phyloP scores from a whole-genome alignment of 2,329 filamentous ascomycete genomes.

The Fusarium veterinarium region DNA sequence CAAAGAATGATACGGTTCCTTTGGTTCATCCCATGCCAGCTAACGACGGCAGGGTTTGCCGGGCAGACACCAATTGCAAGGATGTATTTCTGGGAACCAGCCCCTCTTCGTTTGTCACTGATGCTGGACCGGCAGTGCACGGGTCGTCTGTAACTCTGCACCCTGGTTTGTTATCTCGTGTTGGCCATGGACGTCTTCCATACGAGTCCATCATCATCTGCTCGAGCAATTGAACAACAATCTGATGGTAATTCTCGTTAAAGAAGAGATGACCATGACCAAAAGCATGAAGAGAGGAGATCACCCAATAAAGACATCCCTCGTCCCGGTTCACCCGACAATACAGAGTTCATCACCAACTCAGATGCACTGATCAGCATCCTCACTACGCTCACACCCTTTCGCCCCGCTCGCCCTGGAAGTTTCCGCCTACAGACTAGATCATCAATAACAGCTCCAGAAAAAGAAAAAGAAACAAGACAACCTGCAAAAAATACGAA shows the following conservation, averaged over 20 bases:
- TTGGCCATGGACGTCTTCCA: background rate
- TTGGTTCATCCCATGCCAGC: slow-evolving; percentile 20
- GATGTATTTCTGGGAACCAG: background rate
- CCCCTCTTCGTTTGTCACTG: background rate
- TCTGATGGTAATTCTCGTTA: background rate
- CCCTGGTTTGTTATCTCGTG: slow-evolving; percentile 2
- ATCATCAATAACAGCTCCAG: background rate
- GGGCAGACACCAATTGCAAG: slow-evolving; percentile 1
- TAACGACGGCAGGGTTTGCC: background rate
- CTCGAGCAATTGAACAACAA: background rate
- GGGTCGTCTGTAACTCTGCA: background rate
- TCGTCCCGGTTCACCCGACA: slow-evolving; percentile 24
- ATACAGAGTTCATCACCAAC: slow-evolving; percentile 6
- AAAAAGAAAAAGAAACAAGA: background rate
- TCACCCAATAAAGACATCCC: background rate
- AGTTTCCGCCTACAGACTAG: background rate
- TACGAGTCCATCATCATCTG: background rate
- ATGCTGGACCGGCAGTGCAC: background rate
- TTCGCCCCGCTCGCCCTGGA: background rate
- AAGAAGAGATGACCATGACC: background rate
- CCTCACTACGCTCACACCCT: slow-evolving; percentile 18
- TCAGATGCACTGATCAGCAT: slow-evolving; percentile 2
- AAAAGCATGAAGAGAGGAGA: background rate
- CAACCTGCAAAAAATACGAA: slow-evolving; percentile 17
- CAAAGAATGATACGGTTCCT: background rate